Evolutionary conservation across 345 rosid species (phyloP).

Genomic region (Euphorbia peplus): DNA sequence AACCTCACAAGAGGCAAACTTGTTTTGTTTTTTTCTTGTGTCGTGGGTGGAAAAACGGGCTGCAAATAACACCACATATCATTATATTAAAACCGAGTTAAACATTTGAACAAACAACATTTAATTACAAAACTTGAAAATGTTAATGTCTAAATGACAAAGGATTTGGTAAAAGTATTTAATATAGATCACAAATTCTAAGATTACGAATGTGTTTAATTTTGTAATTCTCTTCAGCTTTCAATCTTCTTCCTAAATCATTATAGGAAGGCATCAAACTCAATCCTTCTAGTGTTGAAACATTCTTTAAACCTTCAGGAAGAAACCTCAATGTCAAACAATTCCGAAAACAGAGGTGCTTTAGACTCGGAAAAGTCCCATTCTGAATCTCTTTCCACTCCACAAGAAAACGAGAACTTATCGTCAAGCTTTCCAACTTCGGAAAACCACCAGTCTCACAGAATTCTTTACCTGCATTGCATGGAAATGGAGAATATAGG

Average conservation of each 20-base stretch:
- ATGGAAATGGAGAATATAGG: too few relatives aligned
- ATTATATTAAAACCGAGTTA: too few relatives aligned
- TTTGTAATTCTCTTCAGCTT: not conserved
- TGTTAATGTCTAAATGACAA: too few relatives aligned
- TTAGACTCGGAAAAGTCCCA: not conserved
- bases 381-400: not conserved
- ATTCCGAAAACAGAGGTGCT: not conserved
- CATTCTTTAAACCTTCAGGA: not conserved
- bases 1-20: too few relatives aligned
- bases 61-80: too few relatives aligned
- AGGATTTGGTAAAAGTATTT: too few relatives aligned
- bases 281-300: not conserved
- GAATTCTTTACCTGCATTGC: conserved; percentile 13
- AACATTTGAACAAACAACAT: too few relatives aligned
- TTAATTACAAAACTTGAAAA: too few relatives aligned
- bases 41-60: too few relatives aligned
- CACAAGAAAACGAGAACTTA: not conserved
- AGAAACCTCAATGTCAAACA: not conserved
- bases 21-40: too few relatives aligned
- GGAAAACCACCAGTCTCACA: conserved; percentile 14
- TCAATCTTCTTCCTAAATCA: not conserved
- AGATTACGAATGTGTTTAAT: not conserved
- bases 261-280: not conserved
- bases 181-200: not conserved
- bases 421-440: not conserved